Conservation (phyloP, 345 rosid species). For the Syzygium aromaticum region DNA sequence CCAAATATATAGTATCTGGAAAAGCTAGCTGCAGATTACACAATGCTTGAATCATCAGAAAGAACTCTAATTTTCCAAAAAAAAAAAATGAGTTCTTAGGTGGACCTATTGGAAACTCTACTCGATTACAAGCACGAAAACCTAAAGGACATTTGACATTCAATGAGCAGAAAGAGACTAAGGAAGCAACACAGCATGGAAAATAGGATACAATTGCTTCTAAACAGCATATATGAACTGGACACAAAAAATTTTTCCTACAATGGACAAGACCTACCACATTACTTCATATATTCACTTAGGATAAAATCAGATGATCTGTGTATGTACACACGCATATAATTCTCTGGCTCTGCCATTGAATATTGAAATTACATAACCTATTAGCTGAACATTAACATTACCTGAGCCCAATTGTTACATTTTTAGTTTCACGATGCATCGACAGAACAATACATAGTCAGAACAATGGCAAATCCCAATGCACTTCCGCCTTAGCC, state of each 20-base stretch:
- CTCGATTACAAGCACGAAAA: neutral
- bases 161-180: neutral
- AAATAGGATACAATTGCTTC: neutral
- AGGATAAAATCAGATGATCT: neutral
- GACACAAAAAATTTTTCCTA: neutral
- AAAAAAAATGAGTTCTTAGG: neutral
- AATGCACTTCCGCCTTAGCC: neutral
- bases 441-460: neutral
- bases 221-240: neutral
- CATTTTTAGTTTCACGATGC: neutral
- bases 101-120: neutral
- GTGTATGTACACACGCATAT: neutral
- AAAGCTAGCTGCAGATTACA: constrained; percentile 76
- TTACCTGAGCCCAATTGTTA: neutral
- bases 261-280: neutral
- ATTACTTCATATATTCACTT: neutral
- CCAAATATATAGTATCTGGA: constrained; percentile 79
- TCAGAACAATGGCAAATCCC: neutral
- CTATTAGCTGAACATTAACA: neutral
- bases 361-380: neutral
- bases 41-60: neutral
- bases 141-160: neutral
- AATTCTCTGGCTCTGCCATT: neutral
- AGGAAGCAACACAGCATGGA: neutral
- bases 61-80: neutral